Conservation (phyloP, 345 rosid species). For the Sonneratia caseolaris region DNA sequence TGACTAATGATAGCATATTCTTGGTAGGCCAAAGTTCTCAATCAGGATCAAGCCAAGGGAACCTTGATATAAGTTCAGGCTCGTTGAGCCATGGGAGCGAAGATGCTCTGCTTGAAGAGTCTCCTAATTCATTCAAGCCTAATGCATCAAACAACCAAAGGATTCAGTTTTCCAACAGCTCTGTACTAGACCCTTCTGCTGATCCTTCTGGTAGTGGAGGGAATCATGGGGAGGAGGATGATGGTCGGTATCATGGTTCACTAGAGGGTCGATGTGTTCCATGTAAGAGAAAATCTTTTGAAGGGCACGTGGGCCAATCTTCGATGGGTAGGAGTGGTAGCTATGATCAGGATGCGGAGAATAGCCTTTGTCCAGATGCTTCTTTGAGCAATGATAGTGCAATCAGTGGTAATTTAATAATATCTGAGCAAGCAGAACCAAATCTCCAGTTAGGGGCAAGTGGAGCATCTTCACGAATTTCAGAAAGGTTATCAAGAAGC, state of each 20-base stretch:
- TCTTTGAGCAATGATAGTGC: slow-evolving; percentile 20
- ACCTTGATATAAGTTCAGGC: slow-evolving; percentile 52
- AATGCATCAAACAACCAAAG: slow-evolving; percentile 25
- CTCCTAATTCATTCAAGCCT: slow-evolving; percentile 27
- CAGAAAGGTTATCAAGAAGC: slow-evolving; percentile 34
- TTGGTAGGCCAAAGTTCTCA: slow-evolving; percentile 28
- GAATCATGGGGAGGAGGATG: slow-evolving; percentile 27
- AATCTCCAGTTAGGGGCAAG: slow-evolving; percentile 39
- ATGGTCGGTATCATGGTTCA: slow-evolving; percentile 34
- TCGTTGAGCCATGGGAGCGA: slow-evolving; percentile 36
- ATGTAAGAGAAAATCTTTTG: slow-evolving; percentile 74
- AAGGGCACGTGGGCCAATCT: slow-evolving; percentile 51
- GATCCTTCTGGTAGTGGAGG: slow-evolving; percentile 29
- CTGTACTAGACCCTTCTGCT: slow-evolving; percentile 22
- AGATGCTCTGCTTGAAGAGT: slow-evolving; percentile 29
- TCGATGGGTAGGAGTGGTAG: slow-evolving; percentile 37
- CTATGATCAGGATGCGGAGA: slow-evolving; percentile 43
- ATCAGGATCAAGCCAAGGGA: slow-evolving; percentile 23
- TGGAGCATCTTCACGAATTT: slow-evolving; percentile 23
- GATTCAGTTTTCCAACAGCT: slow-evolving; percentile 20
- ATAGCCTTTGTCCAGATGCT: slow-evolving; percentile 35
- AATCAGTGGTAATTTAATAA: slow-evolving; percentile 25
- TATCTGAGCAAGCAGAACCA: slow-evolving; percentile 35
- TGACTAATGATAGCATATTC: slow-evolving; percentile 13
- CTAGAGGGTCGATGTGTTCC: slow-evolving; percentile 48